A percentile compares a stretch with the other conserved stretches of the same genome.
Conservation (phyloP, 805 yeast genomes). For the Torulaspora maleeae region DNA sequence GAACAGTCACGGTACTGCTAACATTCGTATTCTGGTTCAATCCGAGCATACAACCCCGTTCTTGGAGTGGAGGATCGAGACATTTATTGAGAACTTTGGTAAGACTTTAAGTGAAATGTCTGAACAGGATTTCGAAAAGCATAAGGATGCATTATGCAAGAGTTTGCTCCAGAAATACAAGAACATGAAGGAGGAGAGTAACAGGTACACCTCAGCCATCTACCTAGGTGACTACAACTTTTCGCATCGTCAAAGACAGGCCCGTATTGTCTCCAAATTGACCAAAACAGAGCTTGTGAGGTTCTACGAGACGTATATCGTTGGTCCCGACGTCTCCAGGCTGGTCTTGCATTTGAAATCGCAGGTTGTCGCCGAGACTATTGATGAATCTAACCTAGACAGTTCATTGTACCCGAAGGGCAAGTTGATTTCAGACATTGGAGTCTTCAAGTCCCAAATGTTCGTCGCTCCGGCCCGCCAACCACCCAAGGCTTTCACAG, state of each 20-base stretch:
- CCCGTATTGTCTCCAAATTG: conserved; percentile 48
- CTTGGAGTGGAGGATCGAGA: conserved; percentile 70
- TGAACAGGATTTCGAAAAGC: conserved; percentile 61
- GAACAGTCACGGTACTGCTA: conserved; percentile 57
- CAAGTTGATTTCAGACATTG: conserved; percentile 40
- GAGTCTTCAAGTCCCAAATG: conserved; percentile 52
- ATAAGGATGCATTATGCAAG: conserved; percentile 61
- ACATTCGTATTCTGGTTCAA: conserved; percentile 69
- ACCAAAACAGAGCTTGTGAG: conserved; percentile 53
- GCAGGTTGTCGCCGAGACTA: conserved; percentile 27
- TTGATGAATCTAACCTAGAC: conserved; percentile 26
- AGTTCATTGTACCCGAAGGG: conserved; percentile 46
- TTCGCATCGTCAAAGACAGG: conserved; percentile 51
- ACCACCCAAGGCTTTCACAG: conserved; percentile 42
- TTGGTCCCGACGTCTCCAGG: conserved; percentile 37
- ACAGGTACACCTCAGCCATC: conserved; percentile 61
- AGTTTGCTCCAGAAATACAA: conserved; percentile 67
- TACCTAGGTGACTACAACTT: conserved; percentile 78
- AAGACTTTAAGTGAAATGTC: conserved; percentile 46
- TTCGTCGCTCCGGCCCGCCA: conserved; percentile 57
- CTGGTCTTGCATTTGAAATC: conserved; percentile 63
- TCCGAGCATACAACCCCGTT: conserved; percentile 73
- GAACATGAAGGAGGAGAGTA: conserved; percentile 72
- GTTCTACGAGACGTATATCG: conserved; percentile 47
- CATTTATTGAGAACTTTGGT: conserved; percentile 51